A percentile compares a stretch with the other conserved stretches of the same genome.
These are phyloP conservation scores for Neurospora discreta DNA, from an alignment of 495 filamentous ascomycete species.

Conservation along the genomic window DNA sequence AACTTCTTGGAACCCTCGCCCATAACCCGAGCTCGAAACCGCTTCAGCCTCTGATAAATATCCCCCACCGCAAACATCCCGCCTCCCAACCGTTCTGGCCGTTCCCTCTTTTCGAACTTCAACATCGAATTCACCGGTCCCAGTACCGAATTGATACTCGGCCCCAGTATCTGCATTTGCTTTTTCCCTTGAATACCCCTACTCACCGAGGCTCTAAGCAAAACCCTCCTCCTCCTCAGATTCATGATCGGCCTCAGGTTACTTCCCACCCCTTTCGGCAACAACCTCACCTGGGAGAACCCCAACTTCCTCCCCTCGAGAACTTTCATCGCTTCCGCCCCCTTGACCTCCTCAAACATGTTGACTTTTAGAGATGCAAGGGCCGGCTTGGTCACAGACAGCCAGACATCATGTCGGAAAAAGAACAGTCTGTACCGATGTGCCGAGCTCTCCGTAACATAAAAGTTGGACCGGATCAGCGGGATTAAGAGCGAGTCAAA, in stretches of 20 bases:
- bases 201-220: constrained; percentile 22
- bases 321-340: no score
- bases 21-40: background rate
- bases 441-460: constrained; percentile 81
- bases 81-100: constrained; percentile 53
- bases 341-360: constrained; percentile 59
- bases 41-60: constrained; percentile 62
- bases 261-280: constrained; percentile 49
- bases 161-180: constrained; percentile 37
- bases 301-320: constrained; percentile 24
- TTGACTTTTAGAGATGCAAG: constrained; percentile 54
- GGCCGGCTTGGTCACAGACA: constrained; percentile 59
- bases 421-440: constrained; percentile 81
- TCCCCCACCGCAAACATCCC: constrained; percentile 73
- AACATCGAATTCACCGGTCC: constrained; percentile 66
- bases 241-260: constrained; percentile 75
- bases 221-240: constrained; percentile 51
- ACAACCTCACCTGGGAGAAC: constrained; percentile 65
- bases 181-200: background rate
- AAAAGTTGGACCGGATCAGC: constrained; percentile 75
- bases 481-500: constrained; percentile 89
- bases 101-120: constrained; percentile 57
- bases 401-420: constrained; percentile 92
- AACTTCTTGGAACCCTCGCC: constrained; percentile 7
- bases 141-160: constrained; percentile 74